Base-by-base conservation (phyloP, 2,329 filamentous ascomycete genomes). In the Pezizomycotina sp. region DNA sequence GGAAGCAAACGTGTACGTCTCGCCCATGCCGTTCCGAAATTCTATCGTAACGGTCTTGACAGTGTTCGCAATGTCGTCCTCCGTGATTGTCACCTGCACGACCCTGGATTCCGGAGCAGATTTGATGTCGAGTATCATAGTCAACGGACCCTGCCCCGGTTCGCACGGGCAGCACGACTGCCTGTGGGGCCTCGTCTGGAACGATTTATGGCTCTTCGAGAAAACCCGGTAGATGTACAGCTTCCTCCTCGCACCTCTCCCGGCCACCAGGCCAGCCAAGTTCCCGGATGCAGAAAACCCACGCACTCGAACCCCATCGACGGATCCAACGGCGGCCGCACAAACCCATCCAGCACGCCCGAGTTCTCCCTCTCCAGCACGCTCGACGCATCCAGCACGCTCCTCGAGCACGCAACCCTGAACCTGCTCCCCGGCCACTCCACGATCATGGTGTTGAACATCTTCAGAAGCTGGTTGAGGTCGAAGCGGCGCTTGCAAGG, bases 361-460 rank as follows among this genome's bases (percentile, higher is more conserved):
- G 27, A 19, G 19, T 39, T 44, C 5, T 36, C 7, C 22, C 36
- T 16, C 13, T 44, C 41, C 13, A 44, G 33, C 6, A 48, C 26
- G 21, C 38, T 16, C 7, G 45, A 43, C 26, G 45, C 35, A 16
- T 49, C 46, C 10, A 49, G 30, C 6, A 40, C 31, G 9, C 42
- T 33, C 14, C 45, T 48, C 12, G 40, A 37, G 23, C 37, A 48
- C 7, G 46, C 34, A 38, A 48, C 41, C 30, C 47, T 43, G 15
- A 47, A 42, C 5, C 33, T 42, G 23, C 47, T 49, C 12, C 43
- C 43, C 3, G 46, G 41, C 43, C 46, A 47, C 31, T 47, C 45
- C 9, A 36, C 41, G 14, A 49, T 31, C 5, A 45, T 36, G n/a
- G 43, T 38, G 8, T 43, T 39, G 24, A 49, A 48, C 16, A 43